Percentiles rank a stretch among this genome's conserved stretches.
Conservation (phyloP, 2,329 filamentous ascomycete species). For the Neobulgaria alba region DNA sequence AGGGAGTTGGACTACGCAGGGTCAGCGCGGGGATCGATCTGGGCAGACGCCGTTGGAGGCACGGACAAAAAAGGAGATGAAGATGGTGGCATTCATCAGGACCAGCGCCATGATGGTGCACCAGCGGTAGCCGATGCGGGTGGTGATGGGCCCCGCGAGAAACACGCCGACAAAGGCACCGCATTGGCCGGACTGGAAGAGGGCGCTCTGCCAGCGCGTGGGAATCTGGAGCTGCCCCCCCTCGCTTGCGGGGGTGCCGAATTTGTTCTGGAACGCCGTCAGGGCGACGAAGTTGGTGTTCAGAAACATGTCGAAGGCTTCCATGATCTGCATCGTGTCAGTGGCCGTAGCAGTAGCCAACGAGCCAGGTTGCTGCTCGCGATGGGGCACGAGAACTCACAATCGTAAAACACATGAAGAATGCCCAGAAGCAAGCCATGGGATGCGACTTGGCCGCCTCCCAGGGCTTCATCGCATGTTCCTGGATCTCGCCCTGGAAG, state of each 20-base stretch:
- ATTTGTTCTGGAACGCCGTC: slow-evolving; percentile 36
- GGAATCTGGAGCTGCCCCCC: slow-evolving; percentile 33
- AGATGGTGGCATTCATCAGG: slow-evolving; percentile 40
- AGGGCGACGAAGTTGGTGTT: slow-evolving; percentile 51
- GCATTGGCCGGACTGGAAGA: slow-evolving; percentile 44
- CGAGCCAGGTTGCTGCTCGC: background rate
- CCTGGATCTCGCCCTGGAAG: slow-evolving; percentile 43
- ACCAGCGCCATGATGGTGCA: slow-evolving; percentile 47
- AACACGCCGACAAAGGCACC: slow-evolving; percentile 53
- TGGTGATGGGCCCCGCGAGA: slow-evolving; percentile 52
- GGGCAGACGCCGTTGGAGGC: background rate
- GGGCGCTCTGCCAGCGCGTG: slow-evolving; percentile 48
- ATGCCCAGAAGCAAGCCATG: slow-evolving; percentile 45
- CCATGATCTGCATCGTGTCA: slow-evolving; percentile 43
- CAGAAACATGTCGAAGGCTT: slow-evolving; percentile 54
- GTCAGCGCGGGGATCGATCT: background rate
- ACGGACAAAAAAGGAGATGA: slow-evolving; percentile 35
- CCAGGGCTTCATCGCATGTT: slow-evolving; percentile 41
- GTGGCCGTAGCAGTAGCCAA: slow-evolving; percentile 1
- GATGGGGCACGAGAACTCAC: slow-evolving; percentile 10
- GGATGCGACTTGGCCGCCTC: slow-evolving; percentile 43
- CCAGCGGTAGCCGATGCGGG: slow-evolving; percentile 49
- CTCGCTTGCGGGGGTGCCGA: slow-evolving; percentile 33
- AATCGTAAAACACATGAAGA: slow-evolving; percentile 38
- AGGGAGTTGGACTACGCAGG: slow-evolving; percentile 27